Evolutionary conservation across 2,329 filamentous ascomycete species (phyloP).

Genomic region (Diplodia corticola): DNA sequence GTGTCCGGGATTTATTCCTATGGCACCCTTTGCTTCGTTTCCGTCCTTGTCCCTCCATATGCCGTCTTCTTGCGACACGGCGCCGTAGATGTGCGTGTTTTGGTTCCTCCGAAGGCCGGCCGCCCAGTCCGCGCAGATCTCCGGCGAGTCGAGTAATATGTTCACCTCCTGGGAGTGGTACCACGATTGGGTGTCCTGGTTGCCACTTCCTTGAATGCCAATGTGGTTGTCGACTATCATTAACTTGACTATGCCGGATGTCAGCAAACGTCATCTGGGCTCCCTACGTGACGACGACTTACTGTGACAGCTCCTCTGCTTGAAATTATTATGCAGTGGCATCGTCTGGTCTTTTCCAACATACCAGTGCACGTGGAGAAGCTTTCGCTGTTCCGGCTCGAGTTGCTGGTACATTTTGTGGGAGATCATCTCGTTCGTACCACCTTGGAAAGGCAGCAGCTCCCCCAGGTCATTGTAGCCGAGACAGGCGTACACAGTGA

Average conservation of each 20-base stretch:
- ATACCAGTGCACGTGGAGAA: constrained; percentile 68
- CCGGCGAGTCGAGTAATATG: constrained; percentile 66
- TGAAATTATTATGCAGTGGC: constrained; percentile 66
- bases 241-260: constrained; percentile 58
- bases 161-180: constrained; percentile 79
- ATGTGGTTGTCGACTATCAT: constrained; percentile 70
- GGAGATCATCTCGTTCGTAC: constrained; percentile 72
- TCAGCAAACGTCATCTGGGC: not conserved
- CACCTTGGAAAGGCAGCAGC: constrained; percentile 72
- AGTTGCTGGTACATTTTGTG: constrained; percentile 60
- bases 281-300: constrained; percentile 1
- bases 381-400: constrained; percentile 48
- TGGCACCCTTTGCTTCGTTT: constrained; percentile 43
- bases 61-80: constrained; percentile 56
- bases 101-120: constrained; percentile 64
- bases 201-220: constrained; percentile 72
- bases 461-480: constrained; percentile 80
- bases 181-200: constrained; percentile 80
- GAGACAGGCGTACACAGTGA: constrained; percentile 71
- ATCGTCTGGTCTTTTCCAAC: constrained; percentile 70
- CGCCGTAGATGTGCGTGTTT: constrained; percentile 63
- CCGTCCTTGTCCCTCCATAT: constrained; percentile 40
- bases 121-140: constrained; percentile 64
- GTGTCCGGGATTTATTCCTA: constrained; percentile 51
- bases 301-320: constrained; percentile 67